Conservation (phyloP, 257 asterid genomes). For the Echites panduratus region DNA sequence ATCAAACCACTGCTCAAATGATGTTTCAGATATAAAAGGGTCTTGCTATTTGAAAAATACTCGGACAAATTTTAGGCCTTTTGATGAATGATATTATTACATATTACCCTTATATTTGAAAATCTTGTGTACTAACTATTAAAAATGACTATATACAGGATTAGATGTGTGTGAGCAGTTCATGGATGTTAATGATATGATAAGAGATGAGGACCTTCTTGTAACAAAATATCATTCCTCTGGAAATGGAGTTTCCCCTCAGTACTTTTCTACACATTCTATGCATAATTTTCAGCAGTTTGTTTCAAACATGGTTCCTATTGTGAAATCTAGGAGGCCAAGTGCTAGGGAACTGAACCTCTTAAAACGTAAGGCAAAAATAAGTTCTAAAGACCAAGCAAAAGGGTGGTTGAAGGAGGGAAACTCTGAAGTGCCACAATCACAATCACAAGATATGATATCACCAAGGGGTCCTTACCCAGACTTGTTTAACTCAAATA, state of each 20-base stretch:
- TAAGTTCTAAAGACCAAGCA: conserved; percentile 74
- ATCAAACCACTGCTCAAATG: background rate
- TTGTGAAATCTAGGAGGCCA: conserved; percentile 83
- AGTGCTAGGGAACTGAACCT: conserved; percentile 98
- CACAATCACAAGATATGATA: conserved; percentile 67
- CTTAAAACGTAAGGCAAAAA: conserved; percentile 89
- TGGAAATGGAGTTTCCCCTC: conserved; percentile 60
- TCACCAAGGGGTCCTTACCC: conserved; percentile 53
- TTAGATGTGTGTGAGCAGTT: conserved; percentile 93
- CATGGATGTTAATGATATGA: conserved; percentile 94
- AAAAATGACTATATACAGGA: conserved; percentile 45
- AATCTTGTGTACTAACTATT: conserved; percentile 18
- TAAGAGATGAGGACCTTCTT: conserved; percentile 92
- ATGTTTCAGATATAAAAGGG: background rate
- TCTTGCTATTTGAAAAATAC: background rate
- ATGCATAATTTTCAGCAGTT: conserved; percentile 59
- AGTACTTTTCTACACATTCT: conserved; percentile 61
- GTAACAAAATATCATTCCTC: conserved; percentile 52
- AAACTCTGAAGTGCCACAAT: conserved; percentile 54
- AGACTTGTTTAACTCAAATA: conserved; percentile 58
- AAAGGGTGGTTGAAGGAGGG: conserved; percentile 85
- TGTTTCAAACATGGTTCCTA: conserved; percentile 78
- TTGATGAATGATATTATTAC: background rate
- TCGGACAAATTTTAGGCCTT: background rate
- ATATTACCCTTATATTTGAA: background rate